Conservation (phyloP, 2,329 filamentous ascomycete genomes). For the Aureobasidium uvarum region DNA sequence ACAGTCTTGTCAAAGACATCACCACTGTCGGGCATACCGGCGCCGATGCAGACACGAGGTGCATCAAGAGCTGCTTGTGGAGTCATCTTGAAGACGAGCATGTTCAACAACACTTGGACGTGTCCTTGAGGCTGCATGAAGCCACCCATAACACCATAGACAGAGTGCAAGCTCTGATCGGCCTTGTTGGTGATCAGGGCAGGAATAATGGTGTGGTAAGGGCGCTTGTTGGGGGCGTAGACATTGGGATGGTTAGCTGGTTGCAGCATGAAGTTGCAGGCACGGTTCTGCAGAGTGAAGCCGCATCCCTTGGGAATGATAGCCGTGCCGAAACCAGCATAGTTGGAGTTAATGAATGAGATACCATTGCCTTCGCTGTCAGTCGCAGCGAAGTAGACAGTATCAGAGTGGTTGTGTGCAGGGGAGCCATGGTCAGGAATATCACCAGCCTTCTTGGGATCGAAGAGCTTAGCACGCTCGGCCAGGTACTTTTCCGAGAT, state of each 20-base stretch:
- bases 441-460: slow-evolving; percentile 52
- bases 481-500: slow-evolving; percentile 73
- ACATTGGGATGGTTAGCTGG: slow-evolving; percentile 69
- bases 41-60: slow-evolving; percentile 83
- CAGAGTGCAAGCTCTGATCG: slow-evolving; percentile 73
- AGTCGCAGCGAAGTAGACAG: slow-evolving; percentile 87
- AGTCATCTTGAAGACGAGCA: slow-evolving; percentile 75
- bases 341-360: slow-evolving; percentile 96
- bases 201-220: slow-evolving; percentile 98
- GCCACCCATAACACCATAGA: slow-evolving; percentile 96
- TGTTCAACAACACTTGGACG: slow-evolving; percentile 87
- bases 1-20: slow-evolving; percentile 63
- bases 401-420: slow-evolving; percentile 82
- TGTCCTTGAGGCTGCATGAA: slow-evolving; percentile 99
- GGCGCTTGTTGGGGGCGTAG: slow-evolving; percentile 76
- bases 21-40: slow-evolving; percentile 63
- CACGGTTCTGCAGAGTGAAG: slow-evolving; percentile 93
- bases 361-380: slow-evolving; percentile 84
- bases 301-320: slow-evolving; percentile 85
- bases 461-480: slow-evolving; percentile 63
- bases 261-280: slow-evolving; percentile 76
- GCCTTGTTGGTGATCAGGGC: slow-evolving; percentile 76
- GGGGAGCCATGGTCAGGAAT: slow-evolving; percentile 72
- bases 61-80: slow-evolving; percentile 89
- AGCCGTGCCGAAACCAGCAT: slow-evolving; percentile 78